Conservation (phyloP, 768 basidiomycete genomes). For the Tephrocybe rancida region DNA sequence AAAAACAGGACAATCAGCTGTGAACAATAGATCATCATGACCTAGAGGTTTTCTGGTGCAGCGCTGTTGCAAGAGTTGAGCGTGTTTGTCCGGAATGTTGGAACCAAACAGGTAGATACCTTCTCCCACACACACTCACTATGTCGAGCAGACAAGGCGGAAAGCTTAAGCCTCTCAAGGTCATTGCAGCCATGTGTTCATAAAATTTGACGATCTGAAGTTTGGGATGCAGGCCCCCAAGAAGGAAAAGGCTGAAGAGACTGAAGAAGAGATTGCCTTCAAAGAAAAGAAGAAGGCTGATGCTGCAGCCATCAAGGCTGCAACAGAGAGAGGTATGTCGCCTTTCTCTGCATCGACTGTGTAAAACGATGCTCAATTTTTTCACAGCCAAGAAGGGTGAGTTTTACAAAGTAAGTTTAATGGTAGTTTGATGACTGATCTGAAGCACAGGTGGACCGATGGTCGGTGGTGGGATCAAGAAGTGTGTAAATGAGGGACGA, state of each 20-base stretch:
- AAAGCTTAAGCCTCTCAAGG: slow-evolving; percentile 89
- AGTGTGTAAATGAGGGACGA: slow-evolving; percentile 54
- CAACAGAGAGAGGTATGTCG: slow-evolving; percentile 67
- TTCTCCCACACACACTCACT: slow-evolving; percentile 13
- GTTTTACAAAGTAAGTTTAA: slow-evolving; percentile 16
- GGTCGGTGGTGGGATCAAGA: slow-evolving; percentile 81
- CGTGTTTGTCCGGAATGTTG: slow-evolving; percentile 9
- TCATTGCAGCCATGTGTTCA: slow-evolving; percentile 21
- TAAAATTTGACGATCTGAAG: slow-evolving; percentile 1
- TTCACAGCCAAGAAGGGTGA: slow-evolving; percentile 56
- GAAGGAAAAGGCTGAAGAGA: slow-evolving; percentile 75
- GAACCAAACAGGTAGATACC: slow-evolving; percentile 6
- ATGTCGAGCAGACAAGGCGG: slow-evolving; percentile 80
- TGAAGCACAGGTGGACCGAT: slow-evolving; percentile 61
- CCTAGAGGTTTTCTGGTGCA: too few species aligned
- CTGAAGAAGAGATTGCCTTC: slow-evolving; percentile 72
- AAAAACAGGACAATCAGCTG: neutral
- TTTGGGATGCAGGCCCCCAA: slow-evolving; percentile 64
- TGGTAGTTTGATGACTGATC: slow-evolving; percentile 3
- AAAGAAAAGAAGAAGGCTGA: slow-evolving; percentile 81
- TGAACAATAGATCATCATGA: neutral
- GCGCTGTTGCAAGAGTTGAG: too few species aligned
- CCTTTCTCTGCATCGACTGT: neutral
- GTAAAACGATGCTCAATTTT: slow-evolving; percentile 1
- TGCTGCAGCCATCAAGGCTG: slow-evolving; percentile 69